Conservation (phyloP, 1,284 basidiomycete species). For the Inonotus obliquus region DNA sequence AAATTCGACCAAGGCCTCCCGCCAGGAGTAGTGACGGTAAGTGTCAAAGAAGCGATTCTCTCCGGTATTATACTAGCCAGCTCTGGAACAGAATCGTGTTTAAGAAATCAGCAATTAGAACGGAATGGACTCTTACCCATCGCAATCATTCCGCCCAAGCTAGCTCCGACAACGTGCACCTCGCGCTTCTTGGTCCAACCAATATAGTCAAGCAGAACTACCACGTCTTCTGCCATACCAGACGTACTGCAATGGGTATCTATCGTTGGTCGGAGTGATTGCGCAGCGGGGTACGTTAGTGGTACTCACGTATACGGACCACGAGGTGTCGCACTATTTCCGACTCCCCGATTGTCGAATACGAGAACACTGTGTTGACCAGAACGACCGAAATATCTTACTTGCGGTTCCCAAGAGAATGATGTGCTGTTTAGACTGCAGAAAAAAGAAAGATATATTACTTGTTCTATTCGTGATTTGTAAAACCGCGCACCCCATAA, state of each 20-base stretch:
- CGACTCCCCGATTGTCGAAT: constrained; percentile 87
- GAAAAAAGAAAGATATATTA: background rate
- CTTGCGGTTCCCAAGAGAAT: constrained; percentile 60
- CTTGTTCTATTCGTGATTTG: background rate
- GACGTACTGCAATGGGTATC: constrained; percentile 46
- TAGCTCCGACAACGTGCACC: constrained; percentile 74
- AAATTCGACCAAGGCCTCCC: constrained; percentile 51
- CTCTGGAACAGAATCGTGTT: constrained; percentile 36
- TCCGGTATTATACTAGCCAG: constrained; percentile 62
- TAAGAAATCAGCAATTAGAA: background rate
- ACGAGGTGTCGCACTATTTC: constrained; percentile 65
- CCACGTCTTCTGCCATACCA: constrained; percentile 74
- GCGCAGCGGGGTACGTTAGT: background rate
- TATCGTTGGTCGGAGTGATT: background rate
- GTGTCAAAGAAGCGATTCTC: constrained; percentile 60
- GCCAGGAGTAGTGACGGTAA: constrained; percentile 71
- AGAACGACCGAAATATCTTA: constrained; percentile 48
- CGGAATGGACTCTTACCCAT: constrained; percentile 43
- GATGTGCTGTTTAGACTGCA: constrained; percentile 53
- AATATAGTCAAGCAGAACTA: constrained; percentile 66
- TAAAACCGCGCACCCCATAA: constrained; percentile 53
- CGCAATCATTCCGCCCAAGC: constrained; percentile 85
- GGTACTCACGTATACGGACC: constrained; percentile 58
- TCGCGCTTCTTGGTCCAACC: constrained; percentile 63
- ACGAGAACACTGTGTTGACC: constrained; percentile 62